Base-by-base conservation (phyloP, 2,329 filamentous ascomycete species). In the Xylariales sp. region DNA sequence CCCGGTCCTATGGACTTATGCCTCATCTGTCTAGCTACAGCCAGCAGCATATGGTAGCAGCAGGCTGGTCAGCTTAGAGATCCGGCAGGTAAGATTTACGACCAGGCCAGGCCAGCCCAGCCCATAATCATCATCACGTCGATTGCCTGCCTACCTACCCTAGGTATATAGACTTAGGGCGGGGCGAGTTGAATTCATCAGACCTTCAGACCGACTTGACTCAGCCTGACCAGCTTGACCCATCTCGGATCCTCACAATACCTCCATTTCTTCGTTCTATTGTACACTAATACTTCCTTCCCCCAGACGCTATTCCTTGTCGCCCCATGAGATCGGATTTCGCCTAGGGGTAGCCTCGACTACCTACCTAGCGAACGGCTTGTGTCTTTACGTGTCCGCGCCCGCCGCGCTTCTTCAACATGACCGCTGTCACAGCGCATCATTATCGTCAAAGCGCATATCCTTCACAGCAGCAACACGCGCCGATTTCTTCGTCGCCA, bases 371-470 rank as follows among this genome's bases (percentile, higher is more conserved):
- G 23, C 39, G 28, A 48, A 43, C 18, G 16, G 45, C 28, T 62
- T 62, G 63, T 69, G 68, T 55, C 69, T 73, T 62, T 64, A 5
- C 39, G 30, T 36, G 65, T 69, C 49, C 63, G 34, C 28, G 28
- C 57, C n/a, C 59, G 32, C 64, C 41, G 46, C 53, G 23, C 50
- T 56, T 43, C 49, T 64, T 68, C 70, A 73, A 43, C 72, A 76
- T 76, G 75, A 77, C 75, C 39, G 73, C 73, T 41, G 70, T 75
- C 64, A 73, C 73, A 62, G 65, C 73, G 63, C 73, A 75, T 32
- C 69, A 67, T 28, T 46, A 69, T 39, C 53, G 58, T 28, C 75
- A 64, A 67, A 71, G 65, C 71, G 69, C 75, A 62, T 71, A 73
- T 49, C 65, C 72, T 67, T 67, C 67, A 32, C 72, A 68, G 36